phyloP scores from a whole-genome alignment of 1,284 basidiomycete species.

The Chondrostereum purpureum region DNA sequence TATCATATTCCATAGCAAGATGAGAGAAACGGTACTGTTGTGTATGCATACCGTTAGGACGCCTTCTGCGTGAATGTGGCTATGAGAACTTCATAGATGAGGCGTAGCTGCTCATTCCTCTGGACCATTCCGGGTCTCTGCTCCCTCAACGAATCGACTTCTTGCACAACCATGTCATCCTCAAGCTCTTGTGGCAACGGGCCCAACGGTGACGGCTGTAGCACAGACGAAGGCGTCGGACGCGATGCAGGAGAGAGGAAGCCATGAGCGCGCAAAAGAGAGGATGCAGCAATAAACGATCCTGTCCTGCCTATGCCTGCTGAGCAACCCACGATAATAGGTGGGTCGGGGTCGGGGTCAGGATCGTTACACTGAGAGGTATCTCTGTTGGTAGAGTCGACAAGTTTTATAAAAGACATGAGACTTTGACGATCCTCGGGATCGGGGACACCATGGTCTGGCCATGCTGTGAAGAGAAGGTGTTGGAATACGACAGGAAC shows the following conservation, averaged over 20 bases:
- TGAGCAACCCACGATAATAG: slow-evolving; percentile 79
- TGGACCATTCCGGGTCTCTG: slow-evolving; percentile 81
- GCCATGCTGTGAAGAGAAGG: slow-evolving; percentile 72
- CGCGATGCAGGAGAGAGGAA: slow-evolving; percentile 35
- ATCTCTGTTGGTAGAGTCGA: slow-evolving; percentile 53
- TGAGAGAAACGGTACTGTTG: too few relatives aligned
- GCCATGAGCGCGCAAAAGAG: slow-evolving; percentile 55
- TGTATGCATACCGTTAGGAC: too few relatives aligned
- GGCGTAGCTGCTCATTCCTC: slow-evolving; percentile 53
- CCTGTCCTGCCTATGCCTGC: slow-evolving; percentile 91
- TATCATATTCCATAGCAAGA: too few relatives aligned
- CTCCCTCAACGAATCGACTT: slow-evolving; percentile 73
- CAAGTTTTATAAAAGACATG: slow-evolving; percentile 54
- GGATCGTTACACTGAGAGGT: slow-evolving; percentile 25
- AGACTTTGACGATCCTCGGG: slow-evolving; percentile 48
- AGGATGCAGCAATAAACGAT: slow-evolving; percentile 75
- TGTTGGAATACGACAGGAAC: slow-evolving; percentile 55
- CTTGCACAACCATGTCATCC: slow-evolving; percentile 63
- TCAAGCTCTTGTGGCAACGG: slow-evolving; percentile 39
- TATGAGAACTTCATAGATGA: slow-evolving; percentile 61
- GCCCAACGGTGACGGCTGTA: slow-evolving; percentile 48
- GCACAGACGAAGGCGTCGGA: slow-evolving; percentile 21
- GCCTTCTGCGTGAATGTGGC: slow-evolving; percentile 25
- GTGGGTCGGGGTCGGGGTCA: slow-evolving; percentile 48
- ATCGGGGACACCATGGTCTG: slow-evolving; percentile 74